Evolutionary conservation across 1,284 basidiomycete species (phyloP), one percentile per base, ranked within the genome.

Genomic region (Phaffia rhodozyma): DNA sequence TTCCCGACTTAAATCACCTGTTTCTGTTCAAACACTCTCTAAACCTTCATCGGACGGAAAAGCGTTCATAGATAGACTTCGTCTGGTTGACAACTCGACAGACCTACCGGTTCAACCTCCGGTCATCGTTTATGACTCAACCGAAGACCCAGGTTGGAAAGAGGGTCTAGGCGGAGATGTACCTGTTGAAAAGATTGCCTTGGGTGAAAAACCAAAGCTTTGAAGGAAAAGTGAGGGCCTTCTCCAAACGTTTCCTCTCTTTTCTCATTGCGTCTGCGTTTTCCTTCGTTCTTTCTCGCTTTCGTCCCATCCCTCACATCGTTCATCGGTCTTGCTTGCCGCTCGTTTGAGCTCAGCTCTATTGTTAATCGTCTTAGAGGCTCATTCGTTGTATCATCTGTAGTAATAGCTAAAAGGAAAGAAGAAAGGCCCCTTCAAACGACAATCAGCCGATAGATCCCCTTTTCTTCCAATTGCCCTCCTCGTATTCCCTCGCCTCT

Each of bases 391-490:
- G 32, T 34, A 34, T 34, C 32, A 34, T 34, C 32, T 34, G 32
- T 34, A 34, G 4, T 9, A 34, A 5, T 34, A 34, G 9, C 32
- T 34, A 34, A 34, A 34, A 34, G 9, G 32, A 34, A 34, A 9
- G 38, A 53, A 23, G 55, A 66, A 3, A 69, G 69, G n/a, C 66
- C 75, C 68, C 74, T 75, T 63, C 68, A 76, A 29, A 69, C 76
- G 54, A 71, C 74, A 62, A 77, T 76, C 67, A 74, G 75, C 62
- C 76, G 76, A 70, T 76, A 75, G 20, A 72, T 77, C 58, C 75
- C 76, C 66, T 69, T 76, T 11, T 75, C 76, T 13, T 68, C 73
- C 21, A 73, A 75, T 34, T 73, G 73, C 32, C 72, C 72, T 50
- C 70, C 75, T 21, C 68, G 71, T 25, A 71, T 75, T 7, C 69